phyloP scores from a whole-genome alignment of 2,329 filamentous ascomycete species.

The Aureobasidium sp. region DNA sequence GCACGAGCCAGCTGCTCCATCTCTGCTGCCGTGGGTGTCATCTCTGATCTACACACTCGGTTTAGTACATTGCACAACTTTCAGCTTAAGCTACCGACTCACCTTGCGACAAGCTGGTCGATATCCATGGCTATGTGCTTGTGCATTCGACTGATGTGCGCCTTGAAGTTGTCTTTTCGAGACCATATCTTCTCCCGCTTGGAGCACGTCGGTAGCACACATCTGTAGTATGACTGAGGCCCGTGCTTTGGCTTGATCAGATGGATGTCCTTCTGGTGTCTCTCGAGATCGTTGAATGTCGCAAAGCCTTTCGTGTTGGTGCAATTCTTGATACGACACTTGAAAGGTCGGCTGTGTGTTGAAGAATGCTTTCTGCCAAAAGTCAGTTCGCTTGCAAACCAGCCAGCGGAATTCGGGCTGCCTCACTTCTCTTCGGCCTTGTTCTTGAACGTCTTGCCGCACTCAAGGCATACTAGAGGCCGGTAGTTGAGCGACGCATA shows the following conservation, averaged over 20 bases:
- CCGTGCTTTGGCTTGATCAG: constrained; percentile 37
- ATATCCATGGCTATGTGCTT: constrained; percentile 6
- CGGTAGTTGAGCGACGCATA: not conserved
- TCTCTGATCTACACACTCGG: not conserved
- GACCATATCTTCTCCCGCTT: constrained; percentile 64
- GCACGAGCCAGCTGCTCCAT: not conserved
- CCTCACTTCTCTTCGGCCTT: constrained; percentile 12
- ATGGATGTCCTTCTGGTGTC: constrained; percentile 69
- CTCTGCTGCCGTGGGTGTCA: not conserved
- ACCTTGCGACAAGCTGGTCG: constrained; percentile 6
- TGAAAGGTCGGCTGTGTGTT: constrained; percentile 59
- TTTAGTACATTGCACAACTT: not conserved
- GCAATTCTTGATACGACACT: constrained; percentile 53
- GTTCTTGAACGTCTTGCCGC: constrained; percentile 9
- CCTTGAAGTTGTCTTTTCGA: constrained; percentile 76
- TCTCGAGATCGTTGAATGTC: constrained; percentile 70
- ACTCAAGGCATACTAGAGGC: not conserved
- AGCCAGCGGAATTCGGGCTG: not conserved
- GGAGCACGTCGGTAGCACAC: constrained; percentile 47
- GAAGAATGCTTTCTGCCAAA: constrained; percentile 60
- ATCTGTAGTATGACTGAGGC: constrained; percentile 49
- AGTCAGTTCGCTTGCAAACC: not conserved
- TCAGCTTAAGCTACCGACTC: not conserved
- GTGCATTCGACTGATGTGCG: constrained; percentile 67
- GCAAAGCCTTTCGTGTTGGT: constrained; percentile 56